Percentiles rank a stretch among this genome's conserved stretches.
Evolutionary conservation across 2,329 filamentous ascomycete genomes (phyloP).

Genomic region (Plectosphaerella sp.): DNA sequence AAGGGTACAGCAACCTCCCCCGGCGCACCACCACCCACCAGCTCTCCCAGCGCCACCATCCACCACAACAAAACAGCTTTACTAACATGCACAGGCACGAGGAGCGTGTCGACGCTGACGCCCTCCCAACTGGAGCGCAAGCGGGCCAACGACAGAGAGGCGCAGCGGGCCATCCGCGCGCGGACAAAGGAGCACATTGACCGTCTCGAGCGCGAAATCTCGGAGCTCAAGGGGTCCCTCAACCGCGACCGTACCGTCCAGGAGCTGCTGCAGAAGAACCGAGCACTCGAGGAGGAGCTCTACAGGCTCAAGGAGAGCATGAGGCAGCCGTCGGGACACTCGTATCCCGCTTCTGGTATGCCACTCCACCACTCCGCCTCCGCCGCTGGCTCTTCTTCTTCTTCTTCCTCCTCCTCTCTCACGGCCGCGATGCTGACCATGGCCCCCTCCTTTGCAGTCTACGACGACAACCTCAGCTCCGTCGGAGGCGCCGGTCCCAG

Average conservation of each 20-base stretch:
- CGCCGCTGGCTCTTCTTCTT: constrained; percentile 10
- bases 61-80: neutral
- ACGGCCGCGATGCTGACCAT: neutral
- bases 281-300: constrained; percentile 50
- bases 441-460: constrained; percentile 23
- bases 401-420: neutral
- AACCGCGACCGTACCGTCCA: constrained; percentile 46
- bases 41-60: neutral
- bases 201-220: constrained; percentile 67
- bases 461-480: constrained; percentile 35
- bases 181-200: constrained; percentile 86
- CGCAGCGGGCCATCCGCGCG: constrained; percentile 81
- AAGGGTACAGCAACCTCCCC: constrained; percentile 30
- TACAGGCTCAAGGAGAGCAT: constrained; percentile 38
- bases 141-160: constrained; percentile 85
- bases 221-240: constrained; percentile 57
- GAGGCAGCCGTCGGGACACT: constrained; percentile 34
- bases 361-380: neutral
- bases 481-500: constrained; percentile 34
- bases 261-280: constrained; percentile 47
- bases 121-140: constrained; percentile 87
- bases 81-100: constrained; percentile 40
- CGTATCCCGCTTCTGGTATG: constrained; percentile 37
- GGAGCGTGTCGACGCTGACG: constrained; percentile 82
- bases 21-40: neutral